phyloP scores from a whole-genome alignment of 2,329 filamentous ascomycete genomes.

The Colletotrichum caudatum region DNA sequence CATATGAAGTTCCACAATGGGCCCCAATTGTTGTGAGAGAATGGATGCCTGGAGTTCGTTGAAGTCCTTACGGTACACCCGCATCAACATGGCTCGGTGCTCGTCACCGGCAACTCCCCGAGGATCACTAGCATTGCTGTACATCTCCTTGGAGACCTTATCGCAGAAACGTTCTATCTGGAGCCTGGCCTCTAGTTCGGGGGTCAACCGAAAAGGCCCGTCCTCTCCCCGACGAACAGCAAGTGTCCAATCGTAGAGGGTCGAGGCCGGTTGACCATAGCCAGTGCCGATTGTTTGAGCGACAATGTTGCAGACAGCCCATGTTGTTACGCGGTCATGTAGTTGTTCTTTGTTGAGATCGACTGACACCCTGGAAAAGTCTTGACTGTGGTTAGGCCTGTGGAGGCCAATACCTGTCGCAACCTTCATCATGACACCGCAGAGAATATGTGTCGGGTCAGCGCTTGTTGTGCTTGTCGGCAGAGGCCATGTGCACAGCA shows the following conservation, averaged over 20 bases:
- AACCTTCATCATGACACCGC: conserved; percentile 88
- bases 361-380: conserved; percentile 81
- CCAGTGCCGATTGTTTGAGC: conserved; percentile 86
- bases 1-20: conserved; percentile 74
- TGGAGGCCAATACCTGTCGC: conserved; percentile 87
- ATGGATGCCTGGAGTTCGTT: conserved; percentile 72
- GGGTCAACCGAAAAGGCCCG: conserved; percentile 68
- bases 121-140: conserved; percentile 80
- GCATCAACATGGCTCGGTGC: conserved; percentile 74
- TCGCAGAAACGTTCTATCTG: conserved; percentile 81
- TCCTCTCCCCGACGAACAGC: conserved; percentile 71
- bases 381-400: conserved; percentile 83
- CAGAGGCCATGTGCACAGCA: conserved; percentile 85
- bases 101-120: conserved; percentile 76
- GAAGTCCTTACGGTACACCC: conserved; percentile 74
- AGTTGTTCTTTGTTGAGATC: conserved; percentile 84
- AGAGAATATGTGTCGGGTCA: conserved; percentile 84
- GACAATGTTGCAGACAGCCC: conserved; percentile 88
- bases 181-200: conserved; percentile 75
- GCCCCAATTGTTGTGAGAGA: conserved; percentile 68
- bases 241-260: conserved; percentile 80
- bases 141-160: conserved; percentile 83
- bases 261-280: conserved; percentile 84
- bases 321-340: conserved; percentile 81
- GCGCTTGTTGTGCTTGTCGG: conserved; percentile 84